phyloP scores from a whole-genome alignment of 148 eudicot genomes.

The Chenopodium quinoa region DNA sequence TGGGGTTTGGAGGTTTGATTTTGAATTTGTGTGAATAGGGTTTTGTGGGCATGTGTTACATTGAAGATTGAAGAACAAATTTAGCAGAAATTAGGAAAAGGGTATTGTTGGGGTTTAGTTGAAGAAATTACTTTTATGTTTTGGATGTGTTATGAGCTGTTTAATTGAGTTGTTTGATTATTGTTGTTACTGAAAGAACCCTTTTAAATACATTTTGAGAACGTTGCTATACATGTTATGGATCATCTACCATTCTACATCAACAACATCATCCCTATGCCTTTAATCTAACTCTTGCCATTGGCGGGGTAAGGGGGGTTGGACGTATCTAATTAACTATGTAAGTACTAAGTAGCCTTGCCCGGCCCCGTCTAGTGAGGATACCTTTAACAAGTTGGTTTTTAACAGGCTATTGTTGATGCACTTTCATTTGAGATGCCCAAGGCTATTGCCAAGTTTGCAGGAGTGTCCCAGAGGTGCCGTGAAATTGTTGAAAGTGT shows the following conservation, averaged over 20 bases:
- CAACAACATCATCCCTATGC: neutral
- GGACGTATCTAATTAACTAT: neutral
- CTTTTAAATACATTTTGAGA: neutral
- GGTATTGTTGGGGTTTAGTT: neutral
- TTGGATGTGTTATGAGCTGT: neutral
- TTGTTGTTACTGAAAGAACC: neutral
- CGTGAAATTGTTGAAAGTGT: slow-evolving; percentile 49
- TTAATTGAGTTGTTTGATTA: neutral
- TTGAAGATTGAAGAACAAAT: neutral
- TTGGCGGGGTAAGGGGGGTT: neutral
- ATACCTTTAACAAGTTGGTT: neutral
- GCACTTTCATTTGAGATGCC: slow-evolving; percentile 78
- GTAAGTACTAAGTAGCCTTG: neutral
- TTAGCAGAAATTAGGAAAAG: neutral
- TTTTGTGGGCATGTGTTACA: neutral
- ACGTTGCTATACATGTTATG: too few relatives aligned
- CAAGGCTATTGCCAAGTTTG: slow-evolving; percentile 64
- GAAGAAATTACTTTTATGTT: neutral
- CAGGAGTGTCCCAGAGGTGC: slow-evolving; percentile 61
- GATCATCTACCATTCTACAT: neutral
- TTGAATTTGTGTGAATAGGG: neutral
- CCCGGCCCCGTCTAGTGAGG: neutral
- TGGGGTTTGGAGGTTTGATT: neutral
- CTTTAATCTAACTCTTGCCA: neutral
- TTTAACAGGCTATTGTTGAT: slow-evolving; percentile 64